Percentiles rank a stretch among this genome's conserved stretches.
phyloP scores from a whole-genome alignment of 768 basidiomycete species.

The Pisolithus marmoratus region DNA sequence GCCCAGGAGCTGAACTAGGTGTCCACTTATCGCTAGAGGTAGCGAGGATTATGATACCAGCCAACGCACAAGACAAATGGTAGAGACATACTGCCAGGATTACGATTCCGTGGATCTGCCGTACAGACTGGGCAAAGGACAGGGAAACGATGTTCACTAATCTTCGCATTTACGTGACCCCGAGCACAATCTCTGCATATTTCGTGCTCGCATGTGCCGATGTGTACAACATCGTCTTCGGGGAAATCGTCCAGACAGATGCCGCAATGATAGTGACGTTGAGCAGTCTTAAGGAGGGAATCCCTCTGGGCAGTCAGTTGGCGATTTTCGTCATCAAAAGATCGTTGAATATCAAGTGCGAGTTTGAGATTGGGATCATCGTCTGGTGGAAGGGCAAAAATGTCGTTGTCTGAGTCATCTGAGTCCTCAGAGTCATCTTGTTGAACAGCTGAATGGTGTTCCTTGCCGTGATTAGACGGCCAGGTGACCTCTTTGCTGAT shows the following conservation, averaged over 20 bases:
- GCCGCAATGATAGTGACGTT: constrained; percentile 43
- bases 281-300: constrained; percentile 24
- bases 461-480: not conserved
- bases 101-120: constrained; percentile 25
- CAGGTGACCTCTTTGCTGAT: not conserved
- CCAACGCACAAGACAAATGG: not conserved
- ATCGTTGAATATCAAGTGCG: constrained; percentile 31
- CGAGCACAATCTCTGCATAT: constrained; percentile 51
- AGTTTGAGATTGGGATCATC: constrained; percentile 10
- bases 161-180: constrained; percentile 37
- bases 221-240: constrained; percentile 36
- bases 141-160: constrained; percentile 50
- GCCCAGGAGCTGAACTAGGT: constrained; percentile 37
- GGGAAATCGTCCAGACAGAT: constrained; percentile 50
- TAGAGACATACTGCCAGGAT: constrained; percentile 25
- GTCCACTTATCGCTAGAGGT: constrained; percentile 30
- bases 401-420: not conserved
- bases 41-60: not conserved
- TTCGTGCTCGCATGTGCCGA: constrained; percentile 42
- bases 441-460: not conserved
- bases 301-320: constrained; percentile 28
- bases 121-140: constrained; percentile 56
- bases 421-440: not conserved
- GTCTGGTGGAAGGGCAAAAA: not conserved
- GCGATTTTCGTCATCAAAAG: constrained; percentile 38